Conservation (phyloP, 139 green algal genomes). For the Chlamydomonas sp. region DNA sequence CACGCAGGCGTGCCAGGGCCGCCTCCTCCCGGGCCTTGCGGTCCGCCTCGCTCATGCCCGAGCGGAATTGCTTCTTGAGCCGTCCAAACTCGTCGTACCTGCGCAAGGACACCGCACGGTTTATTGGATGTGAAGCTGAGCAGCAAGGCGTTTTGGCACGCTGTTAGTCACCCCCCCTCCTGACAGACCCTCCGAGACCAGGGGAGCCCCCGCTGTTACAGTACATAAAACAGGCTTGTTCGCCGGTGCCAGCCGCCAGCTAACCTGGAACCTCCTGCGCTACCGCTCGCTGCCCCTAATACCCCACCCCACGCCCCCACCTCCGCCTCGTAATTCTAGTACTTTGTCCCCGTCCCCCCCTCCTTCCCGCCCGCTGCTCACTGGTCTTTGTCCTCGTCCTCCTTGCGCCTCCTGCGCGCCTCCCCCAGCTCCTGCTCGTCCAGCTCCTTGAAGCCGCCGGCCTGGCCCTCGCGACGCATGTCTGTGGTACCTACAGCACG, state of each 20-base stretch:
- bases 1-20: constrained; percentile 74
- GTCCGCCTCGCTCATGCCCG: constrained; percentile 54
- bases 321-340: too few relatives aligned
- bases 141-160: not conserved
- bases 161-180: not conserved
- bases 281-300: too few relatives aligned
- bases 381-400: constrained; percentile 64
- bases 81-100: constrained; percentile 89
- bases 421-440: constrained; percentile 79
- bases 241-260: too few relatives aligned
- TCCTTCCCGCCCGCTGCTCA: constrained; percentile 20
- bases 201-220: too few relatives aligned
- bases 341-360: not conserved
- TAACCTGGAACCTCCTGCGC: too few relatives aligned
- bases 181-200: too few relatives aligned
- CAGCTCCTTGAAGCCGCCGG: constrained; percentile 81
- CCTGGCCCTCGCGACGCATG: constrained; percentile 46
- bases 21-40: constrained; percentile 69
- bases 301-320: not conserved
- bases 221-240: too few relatives aligned
- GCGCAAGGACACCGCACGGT: not conserved
- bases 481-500: constrained; percentile 3
- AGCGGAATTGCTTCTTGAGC: constrained; percentile 68
- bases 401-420: constrained; percentile 61
- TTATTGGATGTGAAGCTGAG: too few relatives aligned